Evolutionary conservation across 306 rosid species (phyloP), one percentile per base, ranked within the genome.

Genomic region (Prosopis cineraria): DNA sequence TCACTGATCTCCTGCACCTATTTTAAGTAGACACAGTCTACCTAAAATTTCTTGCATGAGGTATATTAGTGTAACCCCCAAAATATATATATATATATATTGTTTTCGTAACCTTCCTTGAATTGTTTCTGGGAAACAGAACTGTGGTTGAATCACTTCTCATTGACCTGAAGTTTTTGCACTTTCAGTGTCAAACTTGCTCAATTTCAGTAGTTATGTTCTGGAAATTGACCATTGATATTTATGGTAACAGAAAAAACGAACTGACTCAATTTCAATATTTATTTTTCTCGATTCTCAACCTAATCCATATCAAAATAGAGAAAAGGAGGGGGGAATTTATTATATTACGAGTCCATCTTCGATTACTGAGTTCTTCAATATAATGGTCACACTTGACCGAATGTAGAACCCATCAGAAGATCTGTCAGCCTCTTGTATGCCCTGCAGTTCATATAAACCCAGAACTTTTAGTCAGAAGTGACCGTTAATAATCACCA

Each of bases 361-460:
- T 74, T 47, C 30, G 58, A 89, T 89, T 10, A 83, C 83, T 47
- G 93, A 81, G 77, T 88, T 91, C 82, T 89, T 91, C 76, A 60
- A 36, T 75, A 84, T 76, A 52, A 91, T 8, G n/a, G 89, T 88
- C 72, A 89, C 67, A 9, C 93, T 94, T 0, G 93, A 88, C 27
- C 94, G 88, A 79, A 89, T 89, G 82, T 91, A 88, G 68, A 91
- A 86, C 70, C 93, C 93, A 74, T 91, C 87, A 17, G 85, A 81
- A 74, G 97, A 79, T 87, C 92, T 91, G 62, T 91, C 93, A 17
- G 88, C 92, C 85, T 91, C 97, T 80, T 89, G 91, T 31, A 91
- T 70, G 17, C 93, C 90, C 93, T 91, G 87, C 83, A 75, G 62
- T 53, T 43, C 48, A 56, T 16, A 55, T 36, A 59, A 41, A 43